phyloP scores from a whole-genome alignment of 2,329 filamentous ascomycete genomes.

The Fusarium goolgardi region DNA sequence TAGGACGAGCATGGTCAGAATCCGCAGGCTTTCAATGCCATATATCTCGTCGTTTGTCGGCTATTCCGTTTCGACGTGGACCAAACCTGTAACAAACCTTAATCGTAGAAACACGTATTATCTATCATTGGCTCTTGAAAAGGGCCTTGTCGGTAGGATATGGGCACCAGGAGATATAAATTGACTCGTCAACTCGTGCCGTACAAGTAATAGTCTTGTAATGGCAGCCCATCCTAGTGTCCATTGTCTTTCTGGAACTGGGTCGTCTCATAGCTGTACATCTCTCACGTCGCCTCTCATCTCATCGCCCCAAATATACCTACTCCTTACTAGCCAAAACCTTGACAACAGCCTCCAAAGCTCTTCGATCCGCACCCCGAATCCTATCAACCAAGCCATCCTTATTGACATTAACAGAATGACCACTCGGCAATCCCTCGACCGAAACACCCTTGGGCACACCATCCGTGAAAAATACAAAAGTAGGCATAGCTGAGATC shows the following conservation, averaged over 20 bases:
- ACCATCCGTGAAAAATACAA: conserved; percentile 82
- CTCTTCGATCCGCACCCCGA: conserved; percentile 47
- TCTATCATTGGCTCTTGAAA: neutral
- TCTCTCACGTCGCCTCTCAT: neutral
- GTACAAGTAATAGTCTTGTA: too few relatives aligned
- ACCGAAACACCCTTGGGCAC: conserved; percentile 53
- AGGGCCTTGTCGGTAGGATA: neutral
- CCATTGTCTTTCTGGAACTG: too few relatives aligned
- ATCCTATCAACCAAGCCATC: conserved; percentile 49
- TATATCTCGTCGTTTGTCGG: neutral
- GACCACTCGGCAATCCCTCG: conserved; percentile 34
- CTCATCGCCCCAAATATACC: neutral
- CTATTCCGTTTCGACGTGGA: neutral
- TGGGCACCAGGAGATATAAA: neutral
- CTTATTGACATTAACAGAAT: conserved; percentile 40
- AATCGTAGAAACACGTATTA: neutral
- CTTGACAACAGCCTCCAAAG: conserved; percentile 46
- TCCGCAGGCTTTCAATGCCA: neutral
- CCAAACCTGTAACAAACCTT: neutral
- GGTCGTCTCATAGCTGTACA: too few relatives aligned
- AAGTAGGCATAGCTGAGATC: conserved; percentile 91
- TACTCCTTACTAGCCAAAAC: conserved; percentile 38
- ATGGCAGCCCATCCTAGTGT: too few relatives aligned
- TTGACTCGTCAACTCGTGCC: neutral
- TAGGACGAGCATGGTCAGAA: neutral